Evolutionary conservation across 169 alveolate species (phyloP).

Genomic region (Amoebophrya sp.): DNA sequence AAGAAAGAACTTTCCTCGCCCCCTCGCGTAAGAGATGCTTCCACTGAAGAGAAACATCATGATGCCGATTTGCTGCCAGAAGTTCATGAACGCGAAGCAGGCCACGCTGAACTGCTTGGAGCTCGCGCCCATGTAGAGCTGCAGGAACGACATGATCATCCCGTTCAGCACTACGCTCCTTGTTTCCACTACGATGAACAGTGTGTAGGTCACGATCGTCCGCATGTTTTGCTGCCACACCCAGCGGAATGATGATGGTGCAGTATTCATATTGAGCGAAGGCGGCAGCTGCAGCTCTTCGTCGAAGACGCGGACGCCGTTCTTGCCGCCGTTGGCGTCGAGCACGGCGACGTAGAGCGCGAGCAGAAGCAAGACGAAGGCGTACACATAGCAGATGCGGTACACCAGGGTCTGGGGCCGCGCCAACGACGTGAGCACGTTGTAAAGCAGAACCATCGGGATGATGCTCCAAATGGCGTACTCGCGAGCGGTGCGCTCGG

Average conservation of each 20-base stretch:
- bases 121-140: neutral
- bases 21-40: too few relatives aligned
- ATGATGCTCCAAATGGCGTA: neutral
- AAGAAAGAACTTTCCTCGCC: too few relatives aligned
- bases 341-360: neutral
- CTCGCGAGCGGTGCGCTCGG: neutral
- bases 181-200: neutral
- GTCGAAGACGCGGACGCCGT: neutral
- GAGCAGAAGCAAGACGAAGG: neutral
- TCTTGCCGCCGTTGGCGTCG: neutral
- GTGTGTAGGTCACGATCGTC: neutral
- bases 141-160: neutral
- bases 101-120: neutral
- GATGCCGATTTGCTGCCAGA: neutral
- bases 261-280: too few relatives aligned
- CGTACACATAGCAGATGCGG: neutral
- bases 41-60: neutral
- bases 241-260: too few relatives aligned
- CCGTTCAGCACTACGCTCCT: neutral
- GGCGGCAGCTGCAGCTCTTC: too few relatives aligned
- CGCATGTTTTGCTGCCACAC: neutral
- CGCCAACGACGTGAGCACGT: neutral
- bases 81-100: neutral
- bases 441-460: neutral
- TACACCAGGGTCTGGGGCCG: neutral